phyloP scores from a whole-genome alignment of 2,329 filamentous ascomycete genomes.

The Penicillium crustosum region DNA sequence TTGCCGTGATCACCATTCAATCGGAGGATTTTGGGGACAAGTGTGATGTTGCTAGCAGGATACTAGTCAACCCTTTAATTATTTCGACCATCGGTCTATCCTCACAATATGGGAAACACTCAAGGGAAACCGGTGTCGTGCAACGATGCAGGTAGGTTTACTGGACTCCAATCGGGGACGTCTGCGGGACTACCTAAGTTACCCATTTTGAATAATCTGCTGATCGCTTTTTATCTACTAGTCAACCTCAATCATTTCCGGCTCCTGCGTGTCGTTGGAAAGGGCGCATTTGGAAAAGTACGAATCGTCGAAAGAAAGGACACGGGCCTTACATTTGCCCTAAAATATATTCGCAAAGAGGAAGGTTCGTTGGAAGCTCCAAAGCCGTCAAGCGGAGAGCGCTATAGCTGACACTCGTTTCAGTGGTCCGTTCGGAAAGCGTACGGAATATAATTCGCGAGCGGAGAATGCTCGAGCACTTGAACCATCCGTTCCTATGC shows the following conservation, averaged over 20 bases:
- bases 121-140: slow-evolving; percentile 91
- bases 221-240: slow-evolving; percentile 40
- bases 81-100: slow-evolving; percentile 10
- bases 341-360: slow-evolving; percentile 99
- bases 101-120: slow-evolving; percentile 77
- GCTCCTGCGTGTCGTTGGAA: slow-evolving; percentile 89
- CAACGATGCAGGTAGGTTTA: slow-evolving; percentile 81
- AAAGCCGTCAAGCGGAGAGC: neutral
- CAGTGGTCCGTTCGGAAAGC: slow-evolving; percentile 95
- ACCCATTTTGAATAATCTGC: slow-evolving; percentile 12
- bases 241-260: slow-evolving; percentile 98
- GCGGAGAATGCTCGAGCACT: slow-evolving; percentile 93
- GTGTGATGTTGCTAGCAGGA: slow-evolving; percentile 28
- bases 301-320: slow-evolving; percentile 98
- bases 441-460: slow-evolving; percentile 98
- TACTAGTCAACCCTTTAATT: slow-evolving; percentile 20
- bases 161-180: slow-evolving; percentile 8
- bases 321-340: slow-evolving; percentile 85
- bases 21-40: slow-evolving; percentile 2
- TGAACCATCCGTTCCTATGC: slow-evolving; percentile 97
- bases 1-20: neutral
- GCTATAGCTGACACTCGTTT: slow-evolving; percentile 21
- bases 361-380: slow-evolving; percentile 58
- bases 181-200: neutral
- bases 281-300: slow-evolving; percentile 97